These are phyloP conservation scores for Hymenoscyphus fraxineus DNA, from an alignment of 2,329 filamentous ascomycete species.

Conservation along the genomic window DNA sequence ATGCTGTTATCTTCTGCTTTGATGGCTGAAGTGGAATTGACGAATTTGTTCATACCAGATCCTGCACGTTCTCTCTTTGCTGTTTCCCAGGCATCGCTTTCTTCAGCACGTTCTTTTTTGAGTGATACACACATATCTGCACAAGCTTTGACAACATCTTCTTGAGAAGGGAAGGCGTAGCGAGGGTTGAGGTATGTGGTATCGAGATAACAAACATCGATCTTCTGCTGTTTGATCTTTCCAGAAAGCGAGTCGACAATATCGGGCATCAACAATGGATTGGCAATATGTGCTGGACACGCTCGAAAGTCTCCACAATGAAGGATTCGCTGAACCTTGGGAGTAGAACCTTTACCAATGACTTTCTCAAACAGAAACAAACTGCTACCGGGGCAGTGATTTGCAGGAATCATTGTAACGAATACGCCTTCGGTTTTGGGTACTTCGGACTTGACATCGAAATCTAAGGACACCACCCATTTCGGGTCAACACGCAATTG, in stretches of 20 bases:
- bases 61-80: constrained; percentile 52
- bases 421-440: constrained; percentile 76
- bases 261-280: constrained; percentile 77
- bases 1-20: constrained; percentile 29
- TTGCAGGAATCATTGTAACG: constrained; percentile 93
- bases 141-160: constrained; percentile 82
- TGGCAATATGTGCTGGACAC: constrained; percentile 76
- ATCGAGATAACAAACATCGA: constrained; percentile 94
- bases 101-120: constrained; percentile 60
- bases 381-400: constrained; percentile 94
- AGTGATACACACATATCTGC: constrained; percentile 81
- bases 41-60: constrained; percentile 60
- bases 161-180: constrained; percentile 88
- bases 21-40: constrained; percentile 39
- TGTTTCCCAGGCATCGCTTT: constrained; percentile 52
- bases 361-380: constrained; percentile 88
- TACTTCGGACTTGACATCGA: constrained; percentile 74
- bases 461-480: constrained; percentile 81
- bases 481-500: constrained; percentile 82
- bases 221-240: constrained; percentile 73
- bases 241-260: constrained; percentile 66
- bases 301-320: constrained; percentile 97
- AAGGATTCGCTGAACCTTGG: constrained; percentile 71
- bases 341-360: constrained; percentile 55
- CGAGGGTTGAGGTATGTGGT: constrained; percentile 96